A percentile compares a stretch with the other conserved stretches of the same genome.
Conservation (phyloP, 805 yeast species). For the Suhomyces kilbournensis region DNA sequence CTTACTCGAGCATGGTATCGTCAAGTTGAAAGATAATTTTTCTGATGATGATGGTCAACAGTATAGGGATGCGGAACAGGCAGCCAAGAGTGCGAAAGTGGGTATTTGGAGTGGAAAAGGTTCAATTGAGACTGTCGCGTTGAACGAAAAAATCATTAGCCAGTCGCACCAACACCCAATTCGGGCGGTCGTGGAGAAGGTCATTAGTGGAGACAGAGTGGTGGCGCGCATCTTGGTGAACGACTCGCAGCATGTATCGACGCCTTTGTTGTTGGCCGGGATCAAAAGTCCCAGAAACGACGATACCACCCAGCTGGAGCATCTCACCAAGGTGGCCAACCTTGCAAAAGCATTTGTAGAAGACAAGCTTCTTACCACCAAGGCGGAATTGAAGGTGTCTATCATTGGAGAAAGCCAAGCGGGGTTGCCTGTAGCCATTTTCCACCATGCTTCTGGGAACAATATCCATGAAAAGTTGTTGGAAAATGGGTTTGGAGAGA, state of each 20-base stretch:
- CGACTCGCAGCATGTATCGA: conserved; percentile 50
- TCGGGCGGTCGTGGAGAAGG: conserved; percentile 68
- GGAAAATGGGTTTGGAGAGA: conserved; percentile 67
- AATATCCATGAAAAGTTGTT: conserved; percentile 67
- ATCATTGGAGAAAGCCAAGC: conserved; percentile 59
- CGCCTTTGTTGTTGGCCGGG: conserved; percentile 71
- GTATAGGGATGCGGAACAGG: conserved; percentile 42
- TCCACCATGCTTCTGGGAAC: conserved; percentile 71
- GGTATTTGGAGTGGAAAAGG: conserved; percentile 53
- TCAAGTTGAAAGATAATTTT: conserved; percentile 56
- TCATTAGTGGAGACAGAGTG: conserved; percentile 76
- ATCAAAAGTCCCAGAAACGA: conserved; percentile 69
- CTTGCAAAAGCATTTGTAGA: conserved; percentile 66
- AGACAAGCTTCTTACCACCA: conserved; percentile 57
- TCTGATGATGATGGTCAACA: conserved; percentile 36
- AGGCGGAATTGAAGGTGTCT: conserved; percentile 48
- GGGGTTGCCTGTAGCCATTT: conserved; percentile 58
- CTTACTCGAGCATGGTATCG: conserved; percentile 57
- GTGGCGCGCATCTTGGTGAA: conserved; percentile 53
- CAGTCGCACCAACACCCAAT: conserved; percentile 42
- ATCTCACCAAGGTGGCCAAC: conserved; percentile 61
- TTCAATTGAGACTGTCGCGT: conserved; percentile 19
- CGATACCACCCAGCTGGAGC: conserved; percentile 33
- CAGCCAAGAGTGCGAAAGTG: conserved; percentile 47
- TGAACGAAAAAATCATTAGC: conserved; percentile 29